Base-by-base conservation (phyloP, 78 protist genomes). In the Planoprotostelium fungivorum region DNA sequence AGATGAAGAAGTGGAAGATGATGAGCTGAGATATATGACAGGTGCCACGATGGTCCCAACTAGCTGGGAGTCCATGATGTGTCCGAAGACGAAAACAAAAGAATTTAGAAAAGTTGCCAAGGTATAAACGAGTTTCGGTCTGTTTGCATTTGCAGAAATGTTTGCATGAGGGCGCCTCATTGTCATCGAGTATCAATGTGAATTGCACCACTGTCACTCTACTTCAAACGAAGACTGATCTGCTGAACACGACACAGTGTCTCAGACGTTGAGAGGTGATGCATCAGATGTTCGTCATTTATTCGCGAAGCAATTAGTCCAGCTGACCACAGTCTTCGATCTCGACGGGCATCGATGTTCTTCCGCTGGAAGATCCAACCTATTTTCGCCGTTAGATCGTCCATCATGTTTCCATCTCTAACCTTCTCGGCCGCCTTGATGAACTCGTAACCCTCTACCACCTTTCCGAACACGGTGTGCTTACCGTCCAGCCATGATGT, bases 381-480 rank as follows among this genome's bases (percentile, higher is more conserved):
- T 51, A 16, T 25, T 25, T 25, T 16, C 73, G 16, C n/a, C 5
- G 16, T 51, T 51, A 51, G 16, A 51, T 51, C 16, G 5, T 51
- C 16, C 73, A 51, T 51, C 16, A 16, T 51, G 73, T 5, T 25
- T 5, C 5, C 73, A 51, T 51, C 31, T 25, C 73, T 16, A 5
- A 51, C 73, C 35, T 29, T 34, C 85, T 96, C 97, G 38, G 94
- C 83, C 28, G 29, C 34, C 29, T 90, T 88, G n/a, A 96, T 89
- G 86, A 94, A 35, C 83, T 94, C 93, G 85, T 36, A 87, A 9
- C 94, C 93, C n/a, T 92, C 92, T 25, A 92, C 10, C 83, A 97
- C 96, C 83, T 90, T 35, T 23, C 98, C 98, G 35, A 97, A 96
- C 10, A 95, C 96, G 29, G 85, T 88, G 92, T 96, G 98, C 94